These are phyloP conservation scores for Alternaria incomplexa DNA, from an alignment of 2,329 filamentous ascomycete species.

Conservation along the genomic window DNA sequence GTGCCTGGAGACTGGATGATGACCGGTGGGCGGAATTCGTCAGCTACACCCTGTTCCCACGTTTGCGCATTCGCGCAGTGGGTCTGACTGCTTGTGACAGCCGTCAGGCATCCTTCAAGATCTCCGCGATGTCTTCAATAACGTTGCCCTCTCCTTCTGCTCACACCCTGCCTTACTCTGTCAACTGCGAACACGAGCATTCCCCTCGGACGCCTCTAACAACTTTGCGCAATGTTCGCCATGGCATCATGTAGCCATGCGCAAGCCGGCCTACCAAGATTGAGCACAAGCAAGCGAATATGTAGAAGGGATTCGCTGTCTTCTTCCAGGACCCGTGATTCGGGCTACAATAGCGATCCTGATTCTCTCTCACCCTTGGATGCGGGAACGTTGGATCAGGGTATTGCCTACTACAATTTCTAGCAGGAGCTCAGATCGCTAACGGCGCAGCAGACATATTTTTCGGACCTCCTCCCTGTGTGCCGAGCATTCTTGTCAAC, in stretches of 20 bases:
- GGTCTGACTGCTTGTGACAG: slow-evolving; percentile 14
- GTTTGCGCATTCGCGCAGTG: slow-evolving; percentile 29
- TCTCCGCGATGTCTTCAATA: neutral
- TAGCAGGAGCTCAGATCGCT: slow-evolving; percentile 2
- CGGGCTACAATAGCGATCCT: slow-evolving; percentile 40
- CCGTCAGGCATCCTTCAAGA: slow-evolving; percentile 14
- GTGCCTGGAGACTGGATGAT: slow-evolving; percentile 16
- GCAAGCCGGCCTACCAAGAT: slow-evolving; percentile 21
- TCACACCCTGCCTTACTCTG: neutral
- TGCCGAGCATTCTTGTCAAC: slow-evolving; percentile 10
- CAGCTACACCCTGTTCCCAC: slow-evolving; percentile 18
- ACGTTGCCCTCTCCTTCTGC: neutral
- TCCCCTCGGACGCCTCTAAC: neutral
- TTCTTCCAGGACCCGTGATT: slow-evolving; percentile 36
- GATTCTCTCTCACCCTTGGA: slow-evolving; percentile 38
- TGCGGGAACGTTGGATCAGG: slow-evolving; percentile 16
- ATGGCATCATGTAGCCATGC: slow-evolving; percentile 10
- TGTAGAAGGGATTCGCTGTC: slow-evolving; percentile 34
- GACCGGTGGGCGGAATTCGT: slow-evolving; percentile 8
- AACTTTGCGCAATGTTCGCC: slow-evolving; percentile 20
- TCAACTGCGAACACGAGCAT: slow-evolving; percentile 4
- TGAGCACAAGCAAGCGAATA: slow-evolving; percentile 21
- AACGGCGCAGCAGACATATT: slow-evolving; percentile 14
- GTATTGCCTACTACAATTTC: slow-evolving; percentile 12
- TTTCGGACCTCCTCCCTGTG: slow-evolving; percentile 1